Conservation (phyloP, 202 grass and related monocot genomes). For the Setaria italica region DNA sequence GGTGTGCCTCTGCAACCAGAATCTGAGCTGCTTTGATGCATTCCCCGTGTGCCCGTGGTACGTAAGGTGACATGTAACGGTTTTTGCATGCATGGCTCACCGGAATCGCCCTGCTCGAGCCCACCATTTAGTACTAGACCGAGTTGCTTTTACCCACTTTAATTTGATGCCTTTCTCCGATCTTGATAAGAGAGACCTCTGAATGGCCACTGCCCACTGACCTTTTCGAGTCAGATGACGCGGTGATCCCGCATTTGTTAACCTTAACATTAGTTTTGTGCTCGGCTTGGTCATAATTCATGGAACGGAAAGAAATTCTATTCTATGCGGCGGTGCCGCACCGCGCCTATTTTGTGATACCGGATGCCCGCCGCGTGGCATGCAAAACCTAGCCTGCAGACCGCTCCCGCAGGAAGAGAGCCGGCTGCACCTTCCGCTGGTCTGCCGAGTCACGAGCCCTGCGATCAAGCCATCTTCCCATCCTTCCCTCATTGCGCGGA, state of each 20-base stretch:
- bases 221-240: constrained; percentile 15
- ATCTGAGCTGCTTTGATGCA: too few species aligned
- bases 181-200: constrained; percentile 11
- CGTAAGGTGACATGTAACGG: background rate
- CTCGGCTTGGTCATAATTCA: constrained; percentile 1
- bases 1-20: too few species aligned
- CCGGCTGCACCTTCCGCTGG: too few species aligned
- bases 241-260: constrained; percentile 1
- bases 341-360: too few species aligned
- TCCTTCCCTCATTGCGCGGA: too few species aligned
- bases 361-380: too few species aligned
- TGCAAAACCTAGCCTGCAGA: too few species aligned
- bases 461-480: too few species aligned
- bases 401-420: too few species aligned
- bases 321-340: too few species aligned
- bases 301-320: background rate
- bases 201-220: background rate
- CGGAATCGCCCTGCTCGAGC: background rate
- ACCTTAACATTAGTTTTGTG: background rate
- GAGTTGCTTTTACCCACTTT: background rate
- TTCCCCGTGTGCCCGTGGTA: background rate
- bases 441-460: too few species aligned
- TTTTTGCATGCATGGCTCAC: constrained; percentile 1
- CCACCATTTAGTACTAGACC: background rate
- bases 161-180: background rate